Evolutionary conservation across 1,139 yeast species (phyloP), one percentile per base, ranked within the genome.

Genomic region (Scheffersomyces parashehatae): DNA sequence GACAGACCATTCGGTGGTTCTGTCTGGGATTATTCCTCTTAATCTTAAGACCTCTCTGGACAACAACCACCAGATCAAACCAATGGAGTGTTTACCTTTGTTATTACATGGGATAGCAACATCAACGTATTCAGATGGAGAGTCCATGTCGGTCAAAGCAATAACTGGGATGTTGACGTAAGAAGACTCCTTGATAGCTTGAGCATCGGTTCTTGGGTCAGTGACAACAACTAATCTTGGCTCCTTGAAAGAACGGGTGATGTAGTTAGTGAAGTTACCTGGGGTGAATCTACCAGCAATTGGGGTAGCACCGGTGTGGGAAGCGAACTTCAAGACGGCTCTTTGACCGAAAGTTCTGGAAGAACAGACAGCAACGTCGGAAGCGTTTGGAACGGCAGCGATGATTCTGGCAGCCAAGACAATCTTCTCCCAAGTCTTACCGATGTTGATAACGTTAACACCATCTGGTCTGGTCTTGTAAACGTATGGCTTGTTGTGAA

Each of bases 261-360:
- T 93, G 84, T 95, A 95, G 84, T 95, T 95, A 76, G 99, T 95
- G 91, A 95, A 95, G 84, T 88, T 86, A 88, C 99, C 99, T 79
- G 99, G 99, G 67, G 99, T 95, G 90, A 95, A 95, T 83, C 99
- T 91, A 79, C 99, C 99, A 66, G 99, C 99, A 80, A 95, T 91
- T 76, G 99, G 95, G 65, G 98, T 91, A 63, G 99, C 97, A 79
- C 99, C 98, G 66, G 99, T 91, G 93, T 95, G 99, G 68, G 97
- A 89, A 74, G 99, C 98, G 72, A 87, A 95, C 84, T 95, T 95
- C 77, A 95, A 86, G 63, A 91, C 99, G 72, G 99, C 99, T 85
- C 99, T 93, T 84, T 95, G 99, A 72, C 99, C 99, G 81, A 88
- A 93, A 67, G 97, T 91, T 85, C 99, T 93, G 68, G 99, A 89